Conservation (phyloP, 2,329 filamentous ascomycete species). For the Neopestalotiopsis sp. region DNA sequence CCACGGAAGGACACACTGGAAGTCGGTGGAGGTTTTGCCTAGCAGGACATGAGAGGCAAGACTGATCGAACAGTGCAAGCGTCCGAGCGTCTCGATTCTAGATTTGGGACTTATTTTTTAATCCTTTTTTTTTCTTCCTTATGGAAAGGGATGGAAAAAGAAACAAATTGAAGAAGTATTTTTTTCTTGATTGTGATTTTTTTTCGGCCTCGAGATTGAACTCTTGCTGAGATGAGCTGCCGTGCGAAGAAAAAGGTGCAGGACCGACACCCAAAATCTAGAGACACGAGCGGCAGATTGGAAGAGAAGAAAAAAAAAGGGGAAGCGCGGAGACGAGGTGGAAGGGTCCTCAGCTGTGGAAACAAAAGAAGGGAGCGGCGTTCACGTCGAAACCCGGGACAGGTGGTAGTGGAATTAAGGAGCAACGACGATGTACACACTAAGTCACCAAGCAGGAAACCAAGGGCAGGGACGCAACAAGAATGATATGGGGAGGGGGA, state of each 20-base stretch:
- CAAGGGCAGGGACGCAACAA: slow-evolving; percentile 11
- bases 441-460: slow-evolving; percentile 14
- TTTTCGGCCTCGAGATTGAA: neutral
- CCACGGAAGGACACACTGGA: slow-evolving; percentile 24
- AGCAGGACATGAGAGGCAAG: slow-evolving; percentile 21
- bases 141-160: slow-evolving; percentile 14
- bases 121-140: slow-evolving; percentile 11
- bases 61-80: neutral
- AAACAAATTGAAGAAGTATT: slow-evolving; percentile 4
- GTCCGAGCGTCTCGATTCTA: slow-evolving; percentile 12
- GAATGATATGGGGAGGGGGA: slow-evolving; percentile 9
- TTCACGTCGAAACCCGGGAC: slow-evolving; percentile 5
- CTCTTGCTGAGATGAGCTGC: neutral
- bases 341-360: slow-evolving; percentile 17
- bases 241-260: slow-evolving; percentile 5
- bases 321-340: slow-evolving; percentile 12
- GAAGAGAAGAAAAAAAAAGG: slow-evolving; percentile 10
- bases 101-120: neutral
- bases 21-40: slow-evolving; percentile 22
- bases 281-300: neutral
- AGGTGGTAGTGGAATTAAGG: slow-evolving; percentile 15
- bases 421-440: slow-evolving; percentile 18
- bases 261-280: slow-evolving; percentile 3
- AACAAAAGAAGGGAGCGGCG: slow-evolving; percentile 20
- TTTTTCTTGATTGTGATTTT: slow-evolving; percentile 7